Conservation (phyloP, 768 basidiomycete genomes). For the Lentinula detonsa region DNA sequence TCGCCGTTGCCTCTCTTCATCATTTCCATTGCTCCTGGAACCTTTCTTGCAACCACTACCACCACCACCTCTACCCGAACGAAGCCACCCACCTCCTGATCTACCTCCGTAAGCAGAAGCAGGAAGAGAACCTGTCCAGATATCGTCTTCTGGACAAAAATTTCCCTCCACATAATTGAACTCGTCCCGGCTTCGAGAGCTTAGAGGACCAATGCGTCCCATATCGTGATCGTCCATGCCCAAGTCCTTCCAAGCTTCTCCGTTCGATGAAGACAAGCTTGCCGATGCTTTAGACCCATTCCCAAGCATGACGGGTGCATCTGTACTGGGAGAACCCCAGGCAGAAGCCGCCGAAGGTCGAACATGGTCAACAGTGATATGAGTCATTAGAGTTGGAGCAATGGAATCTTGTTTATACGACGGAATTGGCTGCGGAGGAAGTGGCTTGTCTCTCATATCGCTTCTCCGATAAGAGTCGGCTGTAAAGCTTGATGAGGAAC, state of each 20-base stretch:
- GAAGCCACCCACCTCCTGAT: not conserved
- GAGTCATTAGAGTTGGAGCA: not conserved
- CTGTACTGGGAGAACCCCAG: not conserved
- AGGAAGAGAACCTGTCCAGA: not conserved
- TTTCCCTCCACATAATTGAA: not conserved
- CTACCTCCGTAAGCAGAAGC: slow-evolving; percentile 1
- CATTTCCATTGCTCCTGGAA: not conserved
- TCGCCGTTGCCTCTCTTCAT: too few relatives aligned
- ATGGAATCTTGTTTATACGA: not conserved
- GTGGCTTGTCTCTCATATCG: not conserved
- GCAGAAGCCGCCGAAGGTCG: too few relatives aligned
- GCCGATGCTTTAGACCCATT: not conserved
- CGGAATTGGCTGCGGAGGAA: not conserved
- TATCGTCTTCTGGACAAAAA: not conserved
- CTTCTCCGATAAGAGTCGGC: not conserved
- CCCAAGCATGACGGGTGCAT: not conserved
- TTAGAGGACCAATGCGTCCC: too few relatives aligned
- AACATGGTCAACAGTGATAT: too few relatives aligned
- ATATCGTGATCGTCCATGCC: too few relatives aligned
- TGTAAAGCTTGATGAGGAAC: not conserved
- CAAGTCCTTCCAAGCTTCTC: not conserved
- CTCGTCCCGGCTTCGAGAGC: too few relatives aligned
- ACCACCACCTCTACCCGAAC: not conserved
- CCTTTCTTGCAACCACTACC: not conserved
- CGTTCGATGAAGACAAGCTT: not conserved